Percentiles rank a stretch among this genome's conserved stretches.
These are phyloP conservation scores for Pontederia crassipes DNA, from an alignment of 176 grass and related monocot species.

Conservation along the genomic window DNA sequence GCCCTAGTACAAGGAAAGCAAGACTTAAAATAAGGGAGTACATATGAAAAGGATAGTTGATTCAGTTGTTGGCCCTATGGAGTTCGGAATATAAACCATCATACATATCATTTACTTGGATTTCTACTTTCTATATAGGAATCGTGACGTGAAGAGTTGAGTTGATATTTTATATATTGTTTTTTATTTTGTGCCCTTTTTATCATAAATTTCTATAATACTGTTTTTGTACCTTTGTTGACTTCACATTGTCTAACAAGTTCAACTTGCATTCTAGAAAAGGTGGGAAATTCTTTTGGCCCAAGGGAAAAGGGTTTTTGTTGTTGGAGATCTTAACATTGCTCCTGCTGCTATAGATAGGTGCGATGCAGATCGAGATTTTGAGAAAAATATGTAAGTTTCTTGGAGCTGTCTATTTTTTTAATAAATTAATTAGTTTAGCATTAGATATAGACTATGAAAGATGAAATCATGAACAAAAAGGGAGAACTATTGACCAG, in stretches of 20 bases:
- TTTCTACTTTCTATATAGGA: too few relatives aligned
- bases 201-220: neutral
- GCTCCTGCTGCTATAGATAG: conserved; percentile 85
- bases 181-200: neutral
- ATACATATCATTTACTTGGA: too few relatives aligned
- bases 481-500: too few relatives aligned
- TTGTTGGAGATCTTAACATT: conserved; percentile 97
- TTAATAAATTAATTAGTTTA: neutral
- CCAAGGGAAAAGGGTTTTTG: conserved; percentile 72
- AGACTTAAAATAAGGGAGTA: too few relatives aligned
- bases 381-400: conserved; percentile 89
- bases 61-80: too few relatives aligned
- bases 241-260: neutral
- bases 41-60: too few relatives aligned
- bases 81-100: too few relatives aligned
- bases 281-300: conserved; percentile 62
- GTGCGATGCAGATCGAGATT: conserved; percentile 64
- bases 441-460: too few relatives aligned
- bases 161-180: too few relatives aligned
- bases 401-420: neutral
- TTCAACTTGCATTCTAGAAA: conserved; percentile 48
- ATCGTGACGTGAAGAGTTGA: too few relatives aligned
- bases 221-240: neutral
- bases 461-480: too few relatives aligned
- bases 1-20: too few relatives aligned